Conservation (phyloP, 495 filamentous ascomycete species). For the Tuber borchii region DNA sequence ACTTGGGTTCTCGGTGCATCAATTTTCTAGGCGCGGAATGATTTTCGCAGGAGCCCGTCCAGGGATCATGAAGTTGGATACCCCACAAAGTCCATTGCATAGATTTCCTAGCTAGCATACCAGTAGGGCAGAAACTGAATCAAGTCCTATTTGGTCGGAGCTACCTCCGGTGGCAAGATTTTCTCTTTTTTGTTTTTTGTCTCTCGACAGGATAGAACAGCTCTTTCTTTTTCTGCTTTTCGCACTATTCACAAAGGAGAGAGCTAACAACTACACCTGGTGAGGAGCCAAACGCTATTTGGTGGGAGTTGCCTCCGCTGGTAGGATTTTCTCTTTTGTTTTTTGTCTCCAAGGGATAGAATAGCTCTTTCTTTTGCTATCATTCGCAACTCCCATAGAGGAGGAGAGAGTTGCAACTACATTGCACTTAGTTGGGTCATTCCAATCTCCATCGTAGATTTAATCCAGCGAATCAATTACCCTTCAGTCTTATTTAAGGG, state of each 20-base stretch:
- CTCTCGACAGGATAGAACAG: neutral
- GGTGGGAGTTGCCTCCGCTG: neutral
- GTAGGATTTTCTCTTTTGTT: neutral
- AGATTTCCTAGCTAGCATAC: neutral
- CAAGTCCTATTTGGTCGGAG: neutral
- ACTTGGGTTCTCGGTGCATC: neutral
- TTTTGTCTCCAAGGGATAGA: neutral
- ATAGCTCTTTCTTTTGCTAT: neutral
- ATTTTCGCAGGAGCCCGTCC: neutral
- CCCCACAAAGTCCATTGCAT: neutral
- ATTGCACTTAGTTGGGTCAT: neutral
- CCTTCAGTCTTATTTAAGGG: neutral
- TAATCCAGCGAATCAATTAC: neutral
- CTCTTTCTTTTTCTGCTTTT: neutral
- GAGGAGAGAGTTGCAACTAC: neutral
- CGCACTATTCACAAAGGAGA: no score
- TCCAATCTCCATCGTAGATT: neutral
- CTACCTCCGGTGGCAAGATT: neutral
- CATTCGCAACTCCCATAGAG: neutral
- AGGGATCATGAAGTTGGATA: neutral
- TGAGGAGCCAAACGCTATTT: no score
- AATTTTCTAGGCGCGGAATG: neutral
- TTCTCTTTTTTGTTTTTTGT: neutral
- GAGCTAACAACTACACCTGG: no score
- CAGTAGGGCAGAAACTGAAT: neutral